Evolutionary conservation across 129 eudicot species (phyloP).

Genomic region (Tanacetum coccineum): DNA sequence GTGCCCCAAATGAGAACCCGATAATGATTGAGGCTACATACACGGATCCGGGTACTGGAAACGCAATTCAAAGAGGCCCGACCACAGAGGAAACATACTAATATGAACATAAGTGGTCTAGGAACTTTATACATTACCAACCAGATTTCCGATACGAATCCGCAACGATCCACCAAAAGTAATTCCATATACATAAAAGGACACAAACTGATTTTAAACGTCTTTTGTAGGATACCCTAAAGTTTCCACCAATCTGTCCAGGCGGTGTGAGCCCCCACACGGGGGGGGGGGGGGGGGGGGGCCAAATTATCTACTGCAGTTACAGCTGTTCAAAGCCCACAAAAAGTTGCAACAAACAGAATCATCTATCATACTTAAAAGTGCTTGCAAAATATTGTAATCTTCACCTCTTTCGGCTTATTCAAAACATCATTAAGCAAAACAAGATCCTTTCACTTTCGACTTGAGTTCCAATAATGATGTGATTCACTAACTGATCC

Average conservation of each 20-base stretch:
- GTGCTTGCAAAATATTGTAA: slow-evolving; percentile 64
- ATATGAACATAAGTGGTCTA: slow-evolving; percentile 62
- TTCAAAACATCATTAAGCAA: slow-evolving; percentile 32
- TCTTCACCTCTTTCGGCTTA: slow-evolving; percentile 76
- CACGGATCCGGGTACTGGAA: slow-evolving; percentile 60
- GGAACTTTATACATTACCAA: slow-evolving; percentile 70
- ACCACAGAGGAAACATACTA: slow-evolving; percentile 52
- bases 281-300: too few species aligned
- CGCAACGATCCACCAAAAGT: slow-evolving; percentile 67
- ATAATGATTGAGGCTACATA: slow-evolving; percentile 58
- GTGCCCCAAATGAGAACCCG: slow-evolving; percentile 92
- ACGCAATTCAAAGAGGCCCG: slow-evolving; percentile 81
- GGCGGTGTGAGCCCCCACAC: too few species aligned
- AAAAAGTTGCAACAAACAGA: slow-evolving; percentile 54
- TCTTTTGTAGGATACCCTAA: slow-evolving; percentile 62
- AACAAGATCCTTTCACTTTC: slow-evolving; percentile 14
- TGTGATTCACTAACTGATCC: slow-evolving; percentile 2
- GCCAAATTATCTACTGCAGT: slow-evolving; percentile 84
- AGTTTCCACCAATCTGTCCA: slow-evolving; percentile 79
- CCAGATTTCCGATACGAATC: slow-evolving; percentile 61
- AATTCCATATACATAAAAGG: slow-evolving; percentile 88
- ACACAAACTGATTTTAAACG: slow-evolving; percentile 66
- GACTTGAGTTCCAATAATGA: not conserved
- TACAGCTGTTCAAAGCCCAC: slow-evolving; percentile 68
- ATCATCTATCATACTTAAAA: slow-evolving; percentile 69